Conservation (phyloP, 139 green algal species). For the Eudorina sp. region DNA sequence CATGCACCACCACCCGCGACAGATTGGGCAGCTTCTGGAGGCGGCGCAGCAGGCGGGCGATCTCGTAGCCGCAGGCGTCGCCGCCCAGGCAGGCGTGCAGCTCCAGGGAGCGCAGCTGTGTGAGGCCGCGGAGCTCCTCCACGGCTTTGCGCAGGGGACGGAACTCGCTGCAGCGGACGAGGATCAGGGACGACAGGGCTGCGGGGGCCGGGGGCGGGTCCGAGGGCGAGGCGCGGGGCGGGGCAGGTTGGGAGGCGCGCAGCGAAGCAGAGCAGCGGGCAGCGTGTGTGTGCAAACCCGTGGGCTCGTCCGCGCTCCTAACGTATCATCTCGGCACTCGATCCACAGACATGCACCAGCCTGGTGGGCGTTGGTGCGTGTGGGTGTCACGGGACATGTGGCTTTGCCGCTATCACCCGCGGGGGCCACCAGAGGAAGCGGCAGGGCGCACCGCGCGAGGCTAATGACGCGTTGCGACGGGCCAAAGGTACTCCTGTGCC, state of each 20-base stretch:
- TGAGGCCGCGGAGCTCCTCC: conserved; percentile 47
- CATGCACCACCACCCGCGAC: conserved; percentile 3
- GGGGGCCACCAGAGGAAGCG: too few species aligned
- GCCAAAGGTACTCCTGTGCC: too few species aligned
- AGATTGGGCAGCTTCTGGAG: conserved; percentile 50
- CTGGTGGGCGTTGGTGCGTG: too few species aligned
- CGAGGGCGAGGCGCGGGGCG: neutral
- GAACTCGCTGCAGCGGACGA: conserved; percentile 46
- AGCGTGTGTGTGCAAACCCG: too few species aligned
- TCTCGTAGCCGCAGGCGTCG: conserved; percentile 49
- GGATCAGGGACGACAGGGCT: conserved; percentile 26
- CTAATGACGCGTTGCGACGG: too few species aligned
- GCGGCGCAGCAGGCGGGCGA: conserved; percentile 47
- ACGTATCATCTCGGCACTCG: too few species aligned
- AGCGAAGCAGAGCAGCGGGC: too few species aligned
- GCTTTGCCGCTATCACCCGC: too few species aligned
- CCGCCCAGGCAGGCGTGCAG: conserved; percentile 43
- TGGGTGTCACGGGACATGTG: too few species aligned
- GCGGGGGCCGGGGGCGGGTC: neutral
- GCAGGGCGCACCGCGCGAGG: too few species aligned
- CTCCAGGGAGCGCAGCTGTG: conserved; percentile 42
- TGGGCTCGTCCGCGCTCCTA: too few species aligned
- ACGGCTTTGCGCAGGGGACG: conserved; percentile 48
- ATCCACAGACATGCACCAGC: too few species aligned
- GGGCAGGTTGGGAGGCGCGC: neutral